Percentiles rank a stretch among this genome's conserved stretches.
These are phyloP conservation scores for Zygoascus hellenicus DNA, from an alignment of 1,139 yeast genomes.

Conservation along the genomic window DNA sequence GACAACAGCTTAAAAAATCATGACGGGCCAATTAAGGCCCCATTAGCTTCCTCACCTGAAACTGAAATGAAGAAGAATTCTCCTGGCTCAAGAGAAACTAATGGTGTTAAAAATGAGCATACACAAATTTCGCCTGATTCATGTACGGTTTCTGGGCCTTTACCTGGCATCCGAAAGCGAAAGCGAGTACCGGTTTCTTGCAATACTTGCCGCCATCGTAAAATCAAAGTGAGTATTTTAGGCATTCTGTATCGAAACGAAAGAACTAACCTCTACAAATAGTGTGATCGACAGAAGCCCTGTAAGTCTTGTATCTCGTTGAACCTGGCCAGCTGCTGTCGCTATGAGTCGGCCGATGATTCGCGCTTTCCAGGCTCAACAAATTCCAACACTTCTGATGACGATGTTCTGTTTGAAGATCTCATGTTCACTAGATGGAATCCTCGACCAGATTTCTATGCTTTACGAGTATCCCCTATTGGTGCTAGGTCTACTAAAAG, in stretches of 20 bases:
- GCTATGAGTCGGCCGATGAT: slow-evolving; percentile 14
- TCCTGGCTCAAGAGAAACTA: too few species aligned
- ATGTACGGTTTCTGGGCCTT: too few species aligned
- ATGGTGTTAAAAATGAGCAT: too few species aligned
- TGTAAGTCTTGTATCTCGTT: slow-evolving; percentile 23
- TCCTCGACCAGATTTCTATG: slow-evolving; percentile 2
- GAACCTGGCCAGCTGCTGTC: slow-evolving; percentile 16
- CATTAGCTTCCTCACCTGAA: too few species aligned
- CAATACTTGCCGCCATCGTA: slow-evolving; percentile 23
- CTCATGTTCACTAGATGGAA: background rate
- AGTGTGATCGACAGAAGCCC: slow-evolving; percentile 24
- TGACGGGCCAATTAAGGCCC: too few species aligned
- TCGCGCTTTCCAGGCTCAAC: background rate
- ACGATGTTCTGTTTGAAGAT: background rate
- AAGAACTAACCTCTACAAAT: background rate
- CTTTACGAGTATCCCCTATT: background rate
- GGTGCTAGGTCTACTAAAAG: background rate
- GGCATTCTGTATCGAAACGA: background rate
- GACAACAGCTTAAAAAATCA: too few species aligned
- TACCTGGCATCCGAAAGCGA: slow-evolving; percentile 12
- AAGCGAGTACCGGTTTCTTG: slow-evolving; percentile 24
- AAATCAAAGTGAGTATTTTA: slow-evolving; percentile 17
- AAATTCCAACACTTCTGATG: background rate
- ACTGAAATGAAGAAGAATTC: too few species aligned
- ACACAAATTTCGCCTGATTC: too few species aligned